Conservation (phyloP, 192 early-diverging fungal species). For the Coemansia sp. region DNA sequence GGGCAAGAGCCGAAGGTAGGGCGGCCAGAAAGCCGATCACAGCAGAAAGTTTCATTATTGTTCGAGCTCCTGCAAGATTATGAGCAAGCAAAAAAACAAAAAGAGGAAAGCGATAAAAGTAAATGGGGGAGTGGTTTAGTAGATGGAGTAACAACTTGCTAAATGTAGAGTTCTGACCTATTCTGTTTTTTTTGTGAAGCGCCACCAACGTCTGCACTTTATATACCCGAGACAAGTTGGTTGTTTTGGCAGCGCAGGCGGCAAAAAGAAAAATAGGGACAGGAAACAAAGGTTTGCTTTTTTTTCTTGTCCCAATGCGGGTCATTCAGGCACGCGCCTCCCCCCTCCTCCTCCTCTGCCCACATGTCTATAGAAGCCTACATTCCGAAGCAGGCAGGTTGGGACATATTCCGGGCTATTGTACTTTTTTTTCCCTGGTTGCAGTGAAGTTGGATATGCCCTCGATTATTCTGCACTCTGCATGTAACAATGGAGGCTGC, state of each 20-base stretch:
- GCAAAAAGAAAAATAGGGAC: background rate
- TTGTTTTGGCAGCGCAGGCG: background rate
- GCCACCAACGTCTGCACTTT: background rate
- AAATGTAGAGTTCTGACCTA: background rate
- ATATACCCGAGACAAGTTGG: background rate
- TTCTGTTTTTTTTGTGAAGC: background rate
- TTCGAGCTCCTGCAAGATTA: background rate
- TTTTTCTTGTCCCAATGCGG: background rate
- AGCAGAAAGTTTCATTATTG: conserved; percentile 38
- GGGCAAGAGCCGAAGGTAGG: conserved; percentile 32
- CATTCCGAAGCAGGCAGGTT: background rate
- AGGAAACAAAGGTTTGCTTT: background rate
- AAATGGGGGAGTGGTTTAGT: background rate
- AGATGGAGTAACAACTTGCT: background rate
- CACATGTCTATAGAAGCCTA: background rate
- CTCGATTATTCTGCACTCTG: conserved; percentile 3
- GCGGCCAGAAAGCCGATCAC: conserved; percentile 42
- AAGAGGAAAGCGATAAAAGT: background rate
- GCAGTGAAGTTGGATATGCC: background rate
- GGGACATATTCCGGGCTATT: conserved; percentile 4
- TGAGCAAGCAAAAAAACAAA: background rate
- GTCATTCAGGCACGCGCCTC: background rate
- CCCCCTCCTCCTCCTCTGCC: background rate
- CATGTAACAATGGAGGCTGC: background rate
- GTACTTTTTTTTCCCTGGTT: background rate